phyloP scores from a whole-genome alignment of 2,329 filamentous ascomycete species.

The Talaromyces marneffei region DNA sequence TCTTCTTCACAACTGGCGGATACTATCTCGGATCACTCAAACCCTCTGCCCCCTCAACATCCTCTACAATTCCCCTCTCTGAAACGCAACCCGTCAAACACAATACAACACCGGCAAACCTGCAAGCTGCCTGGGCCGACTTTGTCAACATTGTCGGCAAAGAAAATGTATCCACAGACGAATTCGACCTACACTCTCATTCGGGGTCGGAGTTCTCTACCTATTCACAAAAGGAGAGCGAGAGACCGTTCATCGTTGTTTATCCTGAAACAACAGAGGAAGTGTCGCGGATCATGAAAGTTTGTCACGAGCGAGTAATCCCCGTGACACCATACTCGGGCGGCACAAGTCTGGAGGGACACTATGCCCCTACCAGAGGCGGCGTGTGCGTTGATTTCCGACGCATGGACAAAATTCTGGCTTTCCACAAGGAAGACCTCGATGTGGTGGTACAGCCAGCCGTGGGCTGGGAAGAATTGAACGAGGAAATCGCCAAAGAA shows the following conservation, averaged over 20 bases:
- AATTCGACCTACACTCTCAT: slow-evolving; percentile 51
- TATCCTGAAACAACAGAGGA: slow-evolving; percentile 74
- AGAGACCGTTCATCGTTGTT: slow-evolving; percentile 57
- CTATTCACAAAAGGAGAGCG: slow-evolving; percentile 38
- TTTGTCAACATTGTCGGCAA: slow-evolving; percentile 57
- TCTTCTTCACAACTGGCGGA: slow-evolving; percentile 47
- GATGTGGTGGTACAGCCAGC: slow-evolving; percentile 74
- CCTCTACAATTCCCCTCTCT: slow-evolving; percentile 54
- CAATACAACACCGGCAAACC: slow-evolving; percentile 51
- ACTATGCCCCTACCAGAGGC: slow-evolving; percentile 75
- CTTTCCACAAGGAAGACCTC: slow-evolving; percentile 69
- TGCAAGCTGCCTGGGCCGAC: slow-evolving; percentile 61
- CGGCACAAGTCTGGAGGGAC: slow-evolving; percentile 83
- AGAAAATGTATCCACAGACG: slow-evolving; percentile 57
- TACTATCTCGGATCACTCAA: slow-evolving; percentile 52
- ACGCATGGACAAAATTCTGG: slow-evolving; percentile 75
- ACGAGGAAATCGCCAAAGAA: slow-evolving; percentile 66
- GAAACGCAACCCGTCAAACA: slow-evolving; percentile 47
- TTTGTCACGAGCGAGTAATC: slow-evolving; percentile 74
- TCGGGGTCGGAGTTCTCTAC: slow-evolving; percentile 60
- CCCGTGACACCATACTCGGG: slow-evolving; percentile 84
- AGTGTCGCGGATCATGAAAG: slow-evolving; percentile 79
- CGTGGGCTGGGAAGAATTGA: slow-evolving; percentile 79
- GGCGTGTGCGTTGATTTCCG: slow-evolving; percentile 83
- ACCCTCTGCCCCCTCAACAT: slow-evolving; percentile 41